Conservation (phyloP, 257 asterid genomes). For the Nicotiana knightiana region DNA sequence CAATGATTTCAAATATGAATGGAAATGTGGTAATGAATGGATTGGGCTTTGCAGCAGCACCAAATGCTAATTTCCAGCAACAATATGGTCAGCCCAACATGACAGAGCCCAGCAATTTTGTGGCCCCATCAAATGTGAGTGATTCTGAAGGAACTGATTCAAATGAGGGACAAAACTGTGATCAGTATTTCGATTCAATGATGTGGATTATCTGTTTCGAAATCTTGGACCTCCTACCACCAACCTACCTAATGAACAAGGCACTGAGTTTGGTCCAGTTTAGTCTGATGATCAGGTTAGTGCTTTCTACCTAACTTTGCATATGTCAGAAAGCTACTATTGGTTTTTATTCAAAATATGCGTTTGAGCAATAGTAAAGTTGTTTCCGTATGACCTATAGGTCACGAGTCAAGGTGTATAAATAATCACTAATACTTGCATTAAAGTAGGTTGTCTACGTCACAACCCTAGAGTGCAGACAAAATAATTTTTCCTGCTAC, state of each 20-base stretch:
- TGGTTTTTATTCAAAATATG: neutral
- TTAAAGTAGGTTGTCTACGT: too few relatives aligned
- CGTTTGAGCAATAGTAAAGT: too few relatives aligned
- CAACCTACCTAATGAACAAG: neutral
- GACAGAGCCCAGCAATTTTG: neutral
- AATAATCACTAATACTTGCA: too few relatives aligned
- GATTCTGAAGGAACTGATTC: neutral
- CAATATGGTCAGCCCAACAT: neutral
- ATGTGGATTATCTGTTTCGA: neutral
- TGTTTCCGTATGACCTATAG: too few relatives aligned
- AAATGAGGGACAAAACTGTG: neutral
- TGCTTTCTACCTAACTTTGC: neutral
- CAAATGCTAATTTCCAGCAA: neutral
- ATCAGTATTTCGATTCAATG: neutral
- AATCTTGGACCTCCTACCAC: neutral
- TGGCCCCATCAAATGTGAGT: neutral
- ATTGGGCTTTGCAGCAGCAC: neutral
- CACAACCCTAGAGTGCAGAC: too few relatives aligned
- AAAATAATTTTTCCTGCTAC: neutral
- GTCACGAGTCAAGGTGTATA: too few relatives aligned
- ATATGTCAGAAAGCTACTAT: neutral
- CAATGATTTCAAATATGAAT: rapidly evolving
- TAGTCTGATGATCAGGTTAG: neutral
- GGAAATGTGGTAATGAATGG: neutral
- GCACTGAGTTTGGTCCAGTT: neutral